phyloP scores from a whole-genome alignment of 2,329 filamentous ascomycete genomes.

The Fusarium sterilihyphosum region DNA sequence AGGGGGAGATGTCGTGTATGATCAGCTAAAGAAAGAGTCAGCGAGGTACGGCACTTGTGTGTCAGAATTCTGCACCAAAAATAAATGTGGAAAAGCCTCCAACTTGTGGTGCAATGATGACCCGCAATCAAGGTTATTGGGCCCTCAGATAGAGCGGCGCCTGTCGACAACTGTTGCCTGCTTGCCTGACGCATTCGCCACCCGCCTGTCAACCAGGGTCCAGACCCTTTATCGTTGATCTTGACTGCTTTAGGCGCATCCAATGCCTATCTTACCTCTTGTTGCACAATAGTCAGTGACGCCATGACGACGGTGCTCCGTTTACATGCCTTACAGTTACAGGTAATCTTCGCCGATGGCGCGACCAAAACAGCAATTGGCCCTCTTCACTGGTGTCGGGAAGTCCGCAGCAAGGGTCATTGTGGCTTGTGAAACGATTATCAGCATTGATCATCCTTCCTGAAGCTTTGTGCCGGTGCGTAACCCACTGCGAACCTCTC shows the following conservation, averaged over 20 bases:
- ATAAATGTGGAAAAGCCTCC: slow-evolving; percentile 27
- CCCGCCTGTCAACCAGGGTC: slow-evolving; percentile 37
- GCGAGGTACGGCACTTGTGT: background rate
- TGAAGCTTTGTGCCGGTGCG: slow-evolving; percentile 7
- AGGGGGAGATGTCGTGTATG: background rate
- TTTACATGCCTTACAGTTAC: slow-evolving; percentile 18
- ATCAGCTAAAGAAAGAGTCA: slow-evolving; percentile 1
- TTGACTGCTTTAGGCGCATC: slow-evolving; percentile 25
- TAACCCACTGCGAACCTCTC: slow-evolving; percentile 4
- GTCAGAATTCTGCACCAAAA: slow-evolving; percentile 6
- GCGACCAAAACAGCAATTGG: slow-evolving; percentile 11
- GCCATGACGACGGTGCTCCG: slow-evolving; percentile 33
- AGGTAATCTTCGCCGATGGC: slow-evolving; percentile 9
- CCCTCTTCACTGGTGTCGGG: background rate
- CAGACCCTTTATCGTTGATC: slow-evolving; percentile 34
- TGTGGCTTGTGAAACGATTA: slow-evolving; percentile 29
- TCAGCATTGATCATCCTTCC: slow-evolving; percentile 6
- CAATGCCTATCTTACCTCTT: slow-evolving; percentile 29
- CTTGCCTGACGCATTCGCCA: slow-evolving; percentile 36
- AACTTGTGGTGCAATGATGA: slow-evolving; percentile 26
- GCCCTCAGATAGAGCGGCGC: slow-evolving; percentile 14
- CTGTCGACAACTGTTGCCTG: slow-evolving; percentile 4
- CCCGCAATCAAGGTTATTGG: slow-evolving; percentile 30
- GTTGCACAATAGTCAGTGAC: slow-evolving; percentile 34
- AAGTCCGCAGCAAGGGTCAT: slow-evolving; percentile 9